A percentile compares a stretch with the other conserved stretches of the same genome.
These are phyloP conservation scores for Kazachstania sp. DNA, from an alignment of 1,139 yeast genomes.

Conservation along the genomic window DNA sequence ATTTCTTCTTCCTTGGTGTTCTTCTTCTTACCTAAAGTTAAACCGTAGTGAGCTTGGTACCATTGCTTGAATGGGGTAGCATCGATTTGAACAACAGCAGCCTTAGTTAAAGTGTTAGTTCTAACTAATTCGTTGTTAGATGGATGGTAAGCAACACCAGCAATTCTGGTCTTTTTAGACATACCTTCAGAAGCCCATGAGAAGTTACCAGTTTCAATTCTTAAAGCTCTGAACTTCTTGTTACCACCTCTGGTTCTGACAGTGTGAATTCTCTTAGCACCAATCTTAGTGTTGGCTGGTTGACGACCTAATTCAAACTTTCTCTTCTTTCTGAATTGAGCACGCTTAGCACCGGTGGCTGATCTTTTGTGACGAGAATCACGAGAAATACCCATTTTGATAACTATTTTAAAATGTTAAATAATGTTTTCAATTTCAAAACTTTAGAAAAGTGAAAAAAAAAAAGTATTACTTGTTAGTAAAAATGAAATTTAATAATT, in stretches of 20 bases:
- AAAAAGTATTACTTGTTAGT: not conserved
- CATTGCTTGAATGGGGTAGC: conserved; percentile 99
- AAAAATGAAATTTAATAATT: not conserved
- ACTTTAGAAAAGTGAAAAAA: not conserved
- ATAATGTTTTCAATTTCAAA: not conserved
- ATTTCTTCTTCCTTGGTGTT: conserved; percentile 42
- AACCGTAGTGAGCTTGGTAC: conserved; percentile 98
- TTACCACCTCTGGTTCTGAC: conserved; percentile 99
- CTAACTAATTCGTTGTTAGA: conserved; percentile 99
- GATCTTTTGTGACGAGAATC: conserved; percentile 99
- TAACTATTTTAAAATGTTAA: conserved; percentile 1
- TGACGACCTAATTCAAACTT: conserved; percentile 99
- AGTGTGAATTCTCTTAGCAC: conserved; percentile 96
- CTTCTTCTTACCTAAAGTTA: conserved; percentile 71
- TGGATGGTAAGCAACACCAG: conserved; percentile 97
- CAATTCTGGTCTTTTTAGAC: conserved; percentile 97
- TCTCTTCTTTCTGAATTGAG: conserved; percentile 99
- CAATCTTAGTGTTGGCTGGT: conserved; percentile 99
- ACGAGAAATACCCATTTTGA: conserved; percentile 98
- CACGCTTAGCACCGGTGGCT: conserved; percentile 99
- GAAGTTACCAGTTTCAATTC: conserved; percentile 99
- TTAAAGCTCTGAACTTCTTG: conserved; percentile 99
- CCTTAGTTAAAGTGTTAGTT: conserved; percentile 98
- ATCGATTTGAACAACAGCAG: conserved; percentile 98
- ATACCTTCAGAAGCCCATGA: conserved; percentile 99